phyloP scores from a whole-genome alignment of 2,329 filamentous ascomycete species.

The Neonectria hederae region DNA sequence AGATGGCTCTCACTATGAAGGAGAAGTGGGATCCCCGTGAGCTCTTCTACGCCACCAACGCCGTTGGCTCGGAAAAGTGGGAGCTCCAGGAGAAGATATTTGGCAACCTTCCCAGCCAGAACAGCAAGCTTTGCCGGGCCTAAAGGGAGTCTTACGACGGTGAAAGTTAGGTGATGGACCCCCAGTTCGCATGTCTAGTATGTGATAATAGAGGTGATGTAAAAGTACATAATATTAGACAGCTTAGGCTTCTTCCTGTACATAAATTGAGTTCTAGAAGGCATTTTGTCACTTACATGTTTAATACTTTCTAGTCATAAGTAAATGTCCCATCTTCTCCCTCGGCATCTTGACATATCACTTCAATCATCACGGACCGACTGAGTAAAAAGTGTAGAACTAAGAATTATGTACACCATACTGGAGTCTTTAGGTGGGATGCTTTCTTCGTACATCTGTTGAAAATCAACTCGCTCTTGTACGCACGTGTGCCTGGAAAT shows the following conservation, averaged over 20 bases:
- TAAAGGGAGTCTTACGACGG: background rate
- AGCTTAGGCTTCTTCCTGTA: background rate
- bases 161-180: background rate
- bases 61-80: slow-evolving; percentile 63
- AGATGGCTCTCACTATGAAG: slow-evolving; percentile 55
- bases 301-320: background rate
- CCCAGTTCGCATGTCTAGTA: background rate
- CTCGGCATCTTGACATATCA: background rate
- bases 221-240: background rate
- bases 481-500: too few relatives aligned
- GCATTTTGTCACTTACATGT: background rate
- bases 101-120: slow-evolving; percentile 28
- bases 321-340: background rate
- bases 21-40: slow-evolving; percentile 55
- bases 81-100: slow-evolving; percentile 43
- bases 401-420: background rate
- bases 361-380: background rate
- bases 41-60: slow-evolving; percentile 59
- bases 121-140: slow-evolving; percentile 29
- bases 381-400: background rate
- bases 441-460: background rate
- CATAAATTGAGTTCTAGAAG: background rate
- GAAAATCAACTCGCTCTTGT: too few relatives aligned
- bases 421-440: background rate
- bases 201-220: background rate